Base-by-base conservation (phyloP, 441 rosid species). In the Syzygium malaccense region DNA sequence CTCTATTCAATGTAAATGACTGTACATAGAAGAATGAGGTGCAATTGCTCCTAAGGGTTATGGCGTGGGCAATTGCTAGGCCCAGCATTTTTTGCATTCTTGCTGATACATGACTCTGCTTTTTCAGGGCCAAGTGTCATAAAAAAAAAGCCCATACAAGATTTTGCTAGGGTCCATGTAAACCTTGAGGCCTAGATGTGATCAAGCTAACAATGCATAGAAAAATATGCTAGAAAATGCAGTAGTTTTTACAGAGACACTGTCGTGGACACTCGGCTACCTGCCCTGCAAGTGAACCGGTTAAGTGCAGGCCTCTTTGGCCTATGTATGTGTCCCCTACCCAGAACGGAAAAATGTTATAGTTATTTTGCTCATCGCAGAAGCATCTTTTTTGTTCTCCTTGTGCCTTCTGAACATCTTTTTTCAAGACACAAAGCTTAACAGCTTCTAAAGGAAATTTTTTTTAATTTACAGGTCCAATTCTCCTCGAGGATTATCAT, bases 401-500 rank as follows among this genome's bases (percentile, higher is more conserved):
- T 32, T 32, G 41, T 32, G 25, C 45, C 33, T 32, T 66, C 45
- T 2, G 25, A 66, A 66, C 25, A 66, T 66, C 32, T 64, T 66
- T 57, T 66, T 14, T 14, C 86, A 17, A 85, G 33, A 37, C 10
- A 49, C 86, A 30, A 30, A 56, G 41, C 86, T 11, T n/a, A 28
- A 83, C 14, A 30, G 37, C 54, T 13, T 85, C 19, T 10, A 48
- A 45, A 55, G 8, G 19, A 45, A 86, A 13, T 18, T 32, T 75
- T 53, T 19, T 86, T 37, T 30, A 48, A 51, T 86, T 90, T 89
- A 58, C 94, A 97, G 99, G 99, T 87, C 99, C 99, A 3, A 91
- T 96, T 86, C 97, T 97, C 91, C 95, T 96, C 0, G 99, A 98
- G 96, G 99, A 98, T 90, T 98, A 98, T 88, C 99, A 98, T 91